A percentile compares a stretch with the other conserved stretches of the same genome.
Evolutionary conservation across 805 yeast genomes (phyloP).

Genomic region (Starmerella bombi): DNA sequence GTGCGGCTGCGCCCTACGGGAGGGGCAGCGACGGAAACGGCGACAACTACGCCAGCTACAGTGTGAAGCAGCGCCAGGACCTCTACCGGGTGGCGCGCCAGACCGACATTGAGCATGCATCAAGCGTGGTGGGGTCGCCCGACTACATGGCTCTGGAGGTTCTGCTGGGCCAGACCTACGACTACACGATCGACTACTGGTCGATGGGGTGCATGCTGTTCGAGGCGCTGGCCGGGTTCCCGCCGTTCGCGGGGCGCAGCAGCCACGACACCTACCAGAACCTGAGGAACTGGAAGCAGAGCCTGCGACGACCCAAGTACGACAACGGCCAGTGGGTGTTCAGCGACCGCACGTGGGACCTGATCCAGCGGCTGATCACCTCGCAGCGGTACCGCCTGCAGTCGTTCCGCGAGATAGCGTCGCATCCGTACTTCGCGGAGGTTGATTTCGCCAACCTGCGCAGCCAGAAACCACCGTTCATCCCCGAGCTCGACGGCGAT

Average conservation of each 20-base stretch:
- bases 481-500: conserved; percentile 92
- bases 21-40: conserved; percentile 28
- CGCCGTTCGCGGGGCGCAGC: conserved; percentile 89
- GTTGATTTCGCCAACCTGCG: conserved; percentile 66
- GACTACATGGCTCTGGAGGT: conserved; percentile 99
- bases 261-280: conserved; percentile 93
- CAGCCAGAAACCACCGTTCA: conserved; percentile 74
- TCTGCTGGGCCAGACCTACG: conserved; percentile 82
- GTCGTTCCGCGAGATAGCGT: conserved; percentile 66
- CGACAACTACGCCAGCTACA: conserved; percentile 37
- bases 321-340: conserved; percentile 85
- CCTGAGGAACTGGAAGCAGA: conserved; percentile 81
- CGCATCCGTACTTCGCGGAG: conserved; percentile 71
- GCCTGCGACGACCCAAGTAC: conserved; percentile 77
- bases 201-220: conserved; percentile 94
- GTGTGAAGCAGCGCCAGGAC: conserved; percentile 76
- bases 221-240: conserved; percentile 91
- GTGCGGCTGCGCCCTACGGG: not conserved
- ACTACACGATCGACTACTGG: conserved; percentile 97
- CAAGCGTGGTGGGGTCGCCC: conserved; percentile 94
- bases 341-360: conserved; percentile 92
- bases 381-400: conserved; percentile 62
- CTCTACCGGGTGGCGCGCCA: conserved; percentile 62
- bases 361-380: conserved; percentile 67
- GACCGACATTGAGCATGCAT: conserved; percentile 73